phyloP scores from a whole-genome alignment of 1,284 basidiomycete species.

The Kwoniella shivajii region DNA sequence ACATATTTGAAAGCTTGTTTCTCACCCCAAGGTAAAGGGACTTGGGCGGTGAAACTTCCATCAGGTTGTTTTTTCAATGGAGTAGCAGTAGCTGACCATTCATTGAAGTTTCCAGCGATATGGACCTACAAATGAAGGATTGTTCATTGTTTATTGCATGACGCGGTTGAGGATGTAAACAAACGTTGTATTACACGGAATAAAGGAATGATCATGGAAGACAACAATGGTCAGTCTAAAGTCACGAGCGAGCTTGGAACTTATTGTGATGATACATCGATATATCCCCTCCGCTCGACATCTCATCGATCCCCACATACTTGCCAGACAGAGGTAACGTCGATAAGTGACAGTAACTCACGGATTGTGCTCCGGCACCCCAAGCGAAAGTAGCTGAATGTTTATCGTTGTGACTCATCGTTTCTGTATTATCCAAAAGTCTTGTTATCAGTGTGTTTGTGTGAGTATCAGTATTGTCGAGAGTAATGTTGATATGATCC shows the following conservation, averaged over 20 bases:
- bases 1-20: slow-evolving; percentile 56
- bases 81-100: slow-evolving; percentile 49
- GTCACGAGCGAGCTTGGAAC: too few species aligned
- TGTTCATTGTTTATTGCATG: not conserved
- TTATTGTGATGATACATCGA: too few species aligned
- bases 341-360: slow-evolving; percentile 26
- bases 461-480: too few species aligned
- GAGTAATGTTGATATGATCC: too few species aligned
- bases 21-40: slow-evolving; percentile 50
- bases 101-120: slow-evolving; percentile 53
- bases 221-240: not conserved
- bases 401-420: slow-evolving; percentile 9
- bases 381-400: slow-evolving; percentile 47
- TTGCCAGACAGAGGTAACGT: too few species aligned
- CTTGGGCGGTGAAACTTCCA: slow-evolving; percentile 41
- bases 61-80: slow-evolving; percentile 44
- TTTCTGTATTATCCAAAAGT: not conserved
- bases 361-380: slow-evolving; percentile 47
- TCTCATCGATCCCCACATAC: too few species aligned
- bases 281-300: too few species aligned
- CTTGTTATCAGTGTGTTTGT: too few species aligned
- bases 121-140: slow-evolving; percentile 34
- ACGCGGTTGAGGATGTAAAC: not conserved
- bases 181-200: not conserved
- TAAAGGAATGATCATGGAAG: not conserved